Base-by-base conservation (phyloP, 2,329 filamentous ascomycete species). In the Neofusicoccum kwambonambiense region DNA sequence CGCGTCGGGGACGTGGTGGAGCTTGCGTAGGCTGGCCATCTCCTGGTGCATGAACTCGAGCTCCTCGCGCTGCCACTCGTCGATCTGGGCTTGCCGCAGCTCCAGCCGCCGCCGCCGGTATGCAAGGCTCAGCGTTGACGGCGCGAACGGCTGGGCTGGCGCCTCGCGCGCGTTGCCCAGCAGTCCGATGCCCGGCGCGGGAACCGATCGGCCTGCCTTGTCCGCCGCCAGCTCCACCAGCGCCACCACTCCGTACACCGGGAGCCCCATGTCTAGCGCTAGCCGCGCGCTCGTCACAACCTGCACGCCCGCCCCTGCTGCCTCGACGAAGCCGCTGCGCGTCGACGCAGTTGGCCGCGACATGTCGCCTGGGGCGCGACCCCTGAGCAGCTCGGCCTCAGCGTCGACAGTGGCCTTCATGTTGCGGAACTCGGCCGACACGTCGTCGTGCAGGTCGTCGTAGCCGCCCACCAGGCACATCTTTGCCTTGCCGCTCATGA, bases 111-210 rank as follows among this genome's bases (percentile, higher is more conserved):
- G 65, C 17, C 70, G 67, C 13, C 75, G 70, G 63, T 74, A 72
- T 13, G 57, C 64, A 34, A 76, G 66, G 56, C 71, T 70, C 7
- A 76, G 63, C 2, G 74, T 64, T 1, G 71, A 71, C 1, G 74
- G 72, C 1, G 67, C 13, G 0, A 68, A 67, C 37, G 37, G 9
- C 5, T 64, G 67, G 22, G 57, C 63, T 6, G 62, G 45, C 12
- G 51, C 60, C 47, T 75, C 71, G 12, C 70, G 66, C 1, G 73
- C 76, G 37, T 70, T 68, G 6, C 71, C 73, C 44, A 80, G 66
- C 9, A 80, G 68, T 1, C 78, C 78, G 27, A 73, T 68, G 1
- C 78, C 78, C 0, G 78, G 78, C 0, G 78, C 77, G 0, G 78
- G 78, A 1, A 80, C 68, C 0, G 78, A 80, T 1, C 77, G 71